phyloP scores from a whole-genome alignment of 108 stramenopile genomes.

The Discostella stelligeroides region DNA sequence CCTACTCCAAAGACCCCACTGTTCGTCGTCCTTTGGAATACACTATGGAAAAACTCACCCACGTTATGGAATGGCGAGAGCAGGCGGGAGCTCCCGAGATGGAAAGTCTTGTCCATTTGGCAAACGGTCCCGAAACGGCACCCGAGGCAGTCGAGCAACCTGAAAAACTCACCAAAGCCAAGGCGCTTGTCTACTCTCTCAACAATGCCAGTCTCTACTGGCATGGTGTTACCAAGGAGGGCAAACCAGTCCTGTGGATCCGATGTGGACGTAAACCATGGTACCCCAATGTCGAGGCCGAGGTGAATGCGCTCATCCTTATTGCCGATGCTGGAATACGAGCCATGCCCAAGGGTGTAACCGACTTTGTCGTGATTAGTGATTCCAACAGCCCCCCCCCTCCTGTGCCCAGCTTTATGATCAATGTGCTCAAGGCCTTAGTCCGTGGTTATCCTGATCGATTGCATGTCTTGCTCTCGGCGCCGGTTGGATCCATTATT shows the following conservation, averaged over 20 bases:
- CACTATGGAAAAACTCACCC: conserved; percentile 79
- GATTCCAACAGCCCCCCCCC: conserved; percentile 87
- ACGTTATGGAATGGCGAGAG: conserved; percentile 87
- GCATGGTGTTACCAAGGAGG: conserved; percentile 88
- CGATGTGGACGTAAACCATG: conserved; percentile 87
- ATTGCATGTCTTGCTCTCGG: conserved; percentile 72
- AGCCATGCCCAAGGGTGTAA: conserved; percentile 83
- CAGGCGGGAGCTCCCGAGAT: conserved; percentile 78
- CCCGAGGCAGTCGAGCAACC: conserved; percentile 69
- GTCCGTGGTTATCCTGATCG: conserved; percentile 89
- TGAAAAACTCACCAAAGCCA: conserved; percentile 71
- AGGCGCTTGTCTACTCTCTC: conserved; percentile 69
- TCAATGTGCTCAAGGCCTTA: conserved; percentile 83
- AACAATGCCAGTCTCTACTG: conserved; percentile 80
- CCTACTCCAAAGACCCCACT: conserved; percentile 88
- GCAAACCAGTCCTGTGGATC: conserved; percentile 85
- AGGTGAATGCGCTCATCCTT: conserved; percentile 84
- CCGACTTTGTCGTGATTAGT: conserved; percentile 85
- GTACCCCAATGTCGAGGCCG: conserved; percentile 89
- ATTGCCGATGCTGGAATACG: conserved; percentile 84
- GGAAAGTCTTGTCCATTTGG: conserved; percentile 67
- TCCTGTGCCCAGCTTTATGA: conserved; percentile 86
- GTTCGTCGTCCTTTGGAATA: conserved; percentile 89
- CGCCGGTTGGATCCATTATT: conserved; percentile 80
- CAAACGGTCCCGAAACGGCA: conserved; percentile 70